Percentiles rank a stretch among this genome's conserved stretches.
phyloP scores from a whole-genome alignment of 2,329 filamentous ascomycete species.

The Fusarium longipes region DNA sequence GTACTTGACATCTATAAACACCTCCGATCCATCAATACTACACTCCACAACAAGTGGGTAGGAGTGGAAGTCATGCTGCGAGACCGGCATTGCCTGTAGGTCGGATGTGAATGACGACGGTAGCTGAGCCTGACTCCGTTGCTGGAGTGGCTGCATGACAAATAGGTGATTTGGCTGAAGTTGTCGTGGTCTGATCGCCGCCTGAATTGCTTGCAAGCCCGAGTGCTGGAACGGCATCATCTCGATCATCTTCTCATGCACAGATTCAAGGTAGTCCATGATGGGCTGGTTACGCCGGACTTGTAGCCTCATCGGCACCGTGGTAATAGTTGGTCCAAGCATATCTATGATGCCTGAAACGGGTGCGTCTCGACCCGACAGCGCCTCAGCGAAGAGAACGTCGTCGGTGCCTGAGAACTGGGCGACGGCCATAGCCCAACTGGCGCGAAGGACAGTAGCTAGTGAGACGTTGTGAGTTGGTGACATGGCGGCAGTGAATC shows the following conservation, averaged over 20 bases:
- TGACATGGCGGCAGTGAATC: constrained; percentile 6
- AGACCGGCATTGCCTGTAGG: constrained; percentile 9
- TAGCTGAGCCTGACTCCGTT: constrained; percentile 1
- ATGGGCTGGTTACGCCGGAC: constrained; percentile 4
- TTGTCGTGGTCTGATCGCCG: constrained; percentile 4
- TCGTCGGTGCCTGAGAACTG: constrained; percentile 7
- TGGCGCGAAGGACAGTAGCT: constrained; percentile 11
- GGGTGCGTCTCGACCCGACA: constrained; percentile 8
- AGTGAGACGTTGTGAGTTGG: constrained; percentile 6
- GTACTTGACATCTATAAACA: constrained; percentile 57
- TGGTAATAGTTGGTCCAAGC: constrained; percentile 11
- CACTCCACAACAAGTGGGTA: constrained; percentile 10
- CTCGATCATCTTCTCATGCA: constrained; percentile 9
- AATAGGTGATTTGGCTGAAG: constrained; percentile 11
- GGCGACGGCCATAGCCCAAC: constrained; percentile 9
- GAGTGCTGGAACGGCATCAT: constrained; percentile 11
- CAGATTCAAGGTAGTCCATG: constrained; percentile 7
- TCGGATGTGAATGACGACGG: constrained; percentile 2
- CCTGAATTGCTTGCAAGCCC: constrained; percentile 3
- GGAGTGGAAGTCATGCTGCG: constrained; percentile 11
- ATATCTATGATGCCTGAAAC: constrained; percentile 5
- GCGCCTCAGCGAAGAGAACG: constrained; percentile 8
- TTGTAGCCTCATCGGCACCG: constrained; percentile 10
- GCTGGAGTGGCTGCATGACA: constrained; percentile 11
- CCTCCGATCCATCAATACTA: constrained; percentile 61